A percentile compares a stretch with the other conserved stretches of the same genome.
These are phyloP conservation scores for Secale cereale DNA, from an alignment of 176 grass and related monocot species.

Conservation along the genomic window DNA sequence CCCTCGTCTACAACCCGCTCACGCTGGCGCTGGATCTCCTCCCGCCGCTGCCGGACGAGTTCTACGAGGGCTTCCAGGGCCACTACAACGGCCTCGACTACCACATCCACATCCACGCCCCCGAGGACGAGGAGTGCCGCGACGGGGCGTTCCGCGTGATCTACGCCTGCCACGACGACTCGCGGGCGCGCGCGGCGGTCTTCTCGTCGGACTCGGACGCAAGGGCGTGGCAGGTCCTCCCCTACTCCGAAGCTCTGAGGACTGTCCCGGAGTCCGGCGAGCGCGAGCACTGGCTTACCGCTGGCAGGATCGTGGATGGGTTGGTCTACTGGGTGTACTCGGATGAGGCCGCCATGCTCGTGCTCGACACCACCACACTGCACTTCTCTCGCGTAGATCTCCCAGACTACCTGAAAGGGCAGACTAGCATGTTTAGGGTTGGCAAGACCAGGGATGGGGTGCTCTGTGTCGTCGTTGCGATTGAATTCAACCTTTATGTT, in stretches of 20 bases:
- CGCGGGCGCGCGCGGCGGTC: neutral
- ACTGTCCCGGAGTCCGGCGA: neutral
- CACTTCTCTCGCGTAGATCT: neutral
- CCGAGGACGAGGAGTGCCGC: neutral
- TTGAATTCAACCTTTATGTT: neutral
- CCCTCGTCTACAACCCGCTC: neutral
- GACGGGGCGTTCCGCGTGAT: neutral
- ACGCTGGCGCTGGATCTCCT: neutral
- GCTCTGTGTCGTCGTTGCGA: neutral
- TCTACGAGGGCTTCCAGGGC: neutral
- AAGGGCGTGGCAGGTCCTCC: neutral
- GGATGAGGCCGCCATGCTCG: neutral
- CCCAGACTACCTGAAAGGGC: neutral
- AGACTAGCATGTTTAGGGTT: neutral
- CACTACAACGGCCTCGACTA: neutral
- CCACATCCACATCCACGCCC: neutral
- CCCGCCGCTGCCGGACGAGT: neutral
- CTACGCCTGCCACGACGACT: neutral
- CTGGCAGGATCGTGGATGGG: neutral
- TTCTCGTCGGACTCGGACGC: neutral
- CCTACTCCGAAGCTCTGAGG: neutral
- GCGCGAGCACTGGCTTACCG: neutral
- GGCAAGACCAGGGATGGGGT: neutral
- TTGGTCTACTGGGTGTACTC: neutral
- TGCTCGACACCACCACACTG: neutral